Percentiles rank a stretch among this genome's conserved stretches.
These are phyloP conservation scores for Penicillium sumatraense DNA, from an alignment of 2,329 filamentous ascomycete genomes.

Conservation along the genomic window DNA sequence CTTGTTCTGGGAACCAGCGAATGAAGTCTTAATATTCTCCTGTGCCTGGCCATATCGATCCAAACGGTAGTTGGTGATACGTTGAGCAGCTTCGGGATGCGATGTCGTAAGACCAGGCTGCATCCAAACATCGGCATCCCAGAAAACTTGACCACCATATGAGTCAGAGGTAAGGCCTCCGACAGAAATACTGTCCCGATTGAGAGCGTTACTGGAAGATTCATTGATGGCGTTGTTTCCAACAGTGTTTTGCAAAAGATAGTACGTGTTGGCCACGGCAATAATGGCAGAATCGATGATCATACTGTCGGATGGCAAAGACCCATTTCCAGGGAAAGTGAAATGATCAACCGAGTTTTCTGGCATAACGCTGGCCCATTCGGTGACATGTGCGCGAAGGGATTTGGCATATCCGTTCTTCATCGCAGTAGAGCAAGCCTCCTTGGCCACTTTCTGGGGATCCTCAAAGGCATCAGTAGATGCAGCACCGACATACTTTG, in stretches of 20 bases:
- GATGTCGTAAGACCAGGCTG: conserved; percentile 68
- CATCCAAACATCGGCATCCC: conserved; percentile 72
- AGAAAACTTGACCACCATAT: conserved; percentile 69
- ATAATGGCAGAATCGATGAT: conserved; percentile 59
- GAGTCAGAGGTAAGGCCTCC: conserved; percentile 69
- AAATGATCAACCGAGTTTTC: conserved; percentile 68
- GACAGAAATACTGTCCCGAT: conserved; percentile 69
- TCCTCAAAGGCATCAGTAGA: conserved; percentile 70
- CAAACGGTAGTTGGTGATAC: conserved; percentile 68
- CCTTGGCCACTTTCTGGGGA: conserved; percentile 59
- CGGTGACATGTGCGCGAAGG: conserved; percentile 60
- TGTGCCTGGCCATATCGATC: conserved; percentile 64
- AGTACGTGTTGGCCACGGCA: conserved; percentile 53
- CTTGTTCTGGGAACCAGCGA: conserved; percentile 62
- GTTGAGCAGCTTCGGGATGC: conserved; percentile 64
- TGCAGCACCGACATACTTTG: conserved; percentile 71
- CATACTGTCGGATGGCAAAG: conserved; percentile 60
- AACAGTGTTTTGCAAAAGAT: conserved; percentile 55
- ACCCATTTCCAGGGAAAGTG: conserved; percentile 59
- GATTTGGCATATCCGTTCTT: conserved; percentile 60
- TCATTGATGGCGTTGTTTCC: conserved; percentile 58
- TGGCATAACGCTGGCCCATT: conserved; percentile 67
- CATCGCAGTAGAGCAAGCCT: conserved; percentile 58
- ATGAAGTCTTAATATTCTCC: conserved; percentile 61
- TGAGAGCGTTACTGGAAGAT: conserved; percentile 57